These are phyloP conservation scores for Plantago elongata DNA, from an alignment of 257 asterid species.

Conservation along the genomic window DNA sequence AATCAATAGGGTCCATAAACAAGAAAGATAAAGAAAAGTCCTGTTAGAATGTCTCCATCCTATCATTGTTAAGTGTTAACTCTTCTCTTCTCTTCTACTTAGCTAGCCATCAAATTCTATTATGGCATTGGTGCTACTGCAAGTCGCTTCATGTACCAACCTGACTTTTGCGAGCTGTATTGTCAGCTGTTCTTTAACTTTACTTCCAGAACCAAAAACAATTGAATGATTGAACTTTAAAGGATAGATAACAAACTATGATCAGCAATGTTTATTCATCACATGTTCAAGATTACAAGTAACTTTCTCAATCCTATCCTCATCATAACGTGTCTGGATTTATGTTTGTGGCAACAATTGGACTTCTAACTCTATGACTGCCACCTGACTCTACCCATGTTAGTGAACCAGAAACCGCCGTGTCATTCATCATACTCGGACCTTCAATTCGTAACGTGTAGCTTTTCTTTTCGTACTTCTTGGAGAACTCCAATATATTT, in stretches of 20 bases:
- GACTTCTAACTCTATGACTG: constrained; percentile 2
- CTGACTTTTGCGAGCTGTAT: neutral
- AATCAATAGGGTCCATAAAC: too few relatives aligned
- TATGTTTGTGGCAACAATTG: constrained; percentile 5
- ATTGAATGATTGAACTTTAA: neutral
- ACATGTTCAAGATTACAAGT: constrained; percentile 8
- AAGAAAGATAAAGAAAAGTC: neutral
- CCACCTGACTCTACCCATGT: constrained; percentile 7
- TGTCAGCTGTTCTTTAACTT: neutral
- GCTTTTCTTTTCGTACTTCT: constrained; percentile 2
- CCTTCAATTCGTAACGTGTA: neutral
- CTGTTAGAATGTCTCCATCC: constrained; percentile 2
- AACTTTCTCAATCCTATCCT: neutral
- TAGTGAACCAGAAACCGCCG: constrained; percentile 3
- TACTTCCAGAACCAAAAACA: neutral
- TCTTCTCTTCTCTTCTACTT: neutral
- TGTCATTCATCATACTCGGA: neutral
- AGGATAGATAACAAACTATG: too few relatives aligned
- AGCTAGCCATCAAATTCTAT: neutral
- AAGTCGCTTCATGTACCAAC: neutral
- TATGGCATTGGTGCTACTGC: neutral
- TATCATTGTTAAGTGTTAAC: neutral
- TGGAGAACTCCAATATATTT: neutral
- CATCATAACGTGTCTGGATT: neutral
- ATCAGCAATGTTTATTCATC: neutral